Conservation (phyloP, 139 green algal species). For the Volvox africanus region DNA sequence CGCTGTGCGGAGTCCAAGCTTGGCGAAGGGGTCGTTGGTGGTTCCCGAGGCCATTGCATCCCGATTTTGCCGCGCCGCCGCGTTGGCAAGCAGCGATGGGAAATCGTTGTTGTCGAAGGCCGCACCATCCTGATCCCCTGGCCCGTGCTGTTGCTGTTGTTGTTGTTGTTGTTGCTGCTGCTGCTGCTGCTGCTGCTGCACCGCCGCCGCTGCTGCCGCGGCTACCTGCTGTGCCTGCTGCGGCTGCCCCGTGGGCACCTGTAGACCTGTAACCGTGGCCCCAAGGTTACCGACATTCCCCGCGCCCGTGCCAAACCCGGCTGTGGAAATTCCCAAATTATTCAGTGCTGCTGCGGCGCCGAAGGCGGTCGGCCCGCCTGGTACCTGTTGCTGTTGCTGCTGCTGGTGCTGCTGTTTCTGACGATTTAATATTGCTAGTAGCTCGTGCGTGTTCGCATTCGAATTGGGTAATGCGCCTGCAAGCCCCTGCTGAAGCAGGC, state of each 20-base stretch:
- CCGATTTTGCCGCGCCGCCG: slow-evolving; percentile 24
- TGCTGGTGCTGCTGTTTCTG: slow-evolving; percentile 52
- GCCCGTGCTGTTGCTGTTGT: neutral
- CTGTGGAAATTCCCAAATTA: neutral
- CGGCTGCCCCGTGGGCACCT: neutral
- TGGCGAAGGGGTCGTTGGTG: slow-evolving; percentile 30
- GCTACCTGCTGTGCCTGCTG: slow-evolving; percentile 29
- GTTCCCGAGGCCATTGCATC: neutral
- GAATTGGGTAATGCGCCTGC: slow-evolving; percentile 29
- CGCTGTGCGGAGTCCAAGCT: slow-evolving; percentile 35
- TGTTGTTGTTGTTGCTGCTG: neutral
- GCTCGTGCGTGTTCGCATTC: slow-evolving; percentile 41
- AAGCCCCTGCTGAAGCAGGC: slow-evolving; percentile 46
- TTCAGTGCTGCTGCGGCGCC: slow-evolving; percentile 11
- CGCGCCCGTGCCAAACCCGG: neutral
- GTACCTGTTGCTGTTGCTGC: slow-evolving; percentile 21
- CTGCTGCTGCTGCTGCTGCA: neutral
- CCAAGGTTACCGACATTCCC: slow-evolving; percentile 13
- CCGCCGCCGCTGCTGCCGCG: neutral
- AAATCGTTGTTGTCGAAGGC: slow-evolving; percentile 41
- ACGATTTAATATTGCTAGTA: slow-evolving; percentile 43
- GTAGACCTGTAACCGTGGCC: neutral
- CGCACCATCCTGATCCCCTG: slow-evolving; percentile 17
- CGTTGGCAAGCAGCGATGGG: slow-evolving; percentile 29
- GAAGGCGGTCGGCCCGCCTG: slow-evolving; percentile 5